Base-by-base conservation (phyloP, 106 monocot genomes). In the Apostasia shenzhenica region DNA sequence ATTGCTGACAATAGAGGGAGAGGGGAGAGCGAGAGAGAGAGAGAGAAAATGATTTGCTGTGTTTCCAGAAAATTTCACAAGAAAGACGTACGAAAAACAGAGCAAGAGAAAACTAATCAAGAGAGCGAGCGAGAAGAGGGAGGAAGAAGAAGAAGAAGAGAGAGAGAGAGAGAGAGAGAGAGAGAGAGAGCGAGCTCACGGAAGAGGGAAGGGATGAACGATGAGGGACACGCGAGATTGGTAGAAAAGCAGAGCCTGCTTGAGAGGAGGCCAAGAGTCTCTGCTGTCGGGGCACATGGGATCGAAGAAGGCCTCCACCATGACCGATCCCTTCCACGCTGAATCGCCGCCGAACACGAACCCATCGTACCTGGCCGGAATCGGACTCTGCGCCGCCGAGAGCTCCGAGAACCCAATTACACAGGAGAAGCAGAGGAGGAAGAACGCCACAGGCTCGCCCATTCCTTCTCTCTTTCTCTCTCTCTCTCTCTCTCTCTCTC, bases 221-320 rank as follows among this genome's bases (percentile, higher is more conserved):
- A 83, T 50, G 67, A 94, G 72, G 42, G 83, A 88, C 53, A 91
- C 63, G 10, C 70, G 71, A 54, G 76, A 59, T 2, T 77, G 67
- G 69, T 83, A 91, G 54, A 77, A 51, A n/a, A 73, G 43, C 43
- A 88, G 14, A 0, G 72, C 79, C 66, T 59, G 57, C 73, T 88
- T 86, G 42, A 94, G 81, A 13, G 85, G 77, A 4, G 74, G 77
- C 94, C 94, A 94, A 6, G 94, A 61, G 77, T 91, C 94, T 51
- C 87, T 79, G 76, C 91, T 94, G 63, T 94, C 91, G 3, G 91
- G 81, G 73, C 94, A 94, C 45, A 94, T 67, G 37, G 94, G 94
- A 52, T 94, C 94, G 49, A 91, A 61, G 85, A 94, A 94, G 64
- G 94, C 94, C 55, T 94, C 91, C 26, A 94, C 75, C 6, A 91